Percentiles rank a stretch among this genome's conserved stretches.
Conservation (phyloP, 2,329 filamentous ascomycete species). For the Nigrograna mackinnonii region DNA sequence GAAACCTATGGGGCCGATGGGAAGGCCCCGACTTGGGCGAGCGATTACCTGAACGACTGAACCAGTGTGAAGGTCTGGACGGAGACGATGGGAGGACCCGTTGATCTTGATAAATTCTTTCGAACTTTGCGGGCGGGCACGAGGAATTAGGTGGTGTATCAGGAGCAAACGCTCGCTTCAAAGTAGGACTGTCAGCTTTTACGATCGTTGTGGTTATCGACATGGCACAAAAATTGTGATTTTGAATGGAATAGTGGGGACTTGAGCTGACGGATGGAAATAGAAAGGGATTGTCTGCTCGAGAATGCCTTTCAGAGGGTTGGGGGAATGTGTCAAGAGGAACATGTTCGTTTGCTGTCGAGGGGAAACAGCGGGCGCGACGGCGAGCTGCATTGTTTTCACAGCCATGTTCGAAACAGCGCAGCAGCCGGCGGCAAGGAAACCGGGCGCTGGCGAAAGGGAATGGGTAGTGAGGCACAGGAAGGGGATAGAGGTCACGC, state of each 20-base stretch:
- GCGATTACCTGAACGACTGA: slow-evolving; percentile 16
- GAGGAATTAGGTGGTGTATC: slow-evolving; percentile 33
- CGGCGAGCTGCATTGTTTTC: slow-evolving; percentile 7
- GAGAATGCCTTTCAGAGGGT: slow-evolving; percentile 1
- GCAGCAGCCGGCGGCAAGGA: slow-evolving; percentile 9
- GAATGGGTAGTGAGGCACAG: slow-evolving; percentile 12
- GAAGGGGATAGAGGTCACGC: too few species aligned
- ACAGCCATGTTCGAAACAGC: slow-evolving; percentile 9
- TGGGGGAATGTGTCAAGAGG: too few species aligned
- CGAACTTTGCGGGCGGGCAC: slow-evolving; percentile 30
- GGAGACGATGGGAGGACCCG: slow-evolving; percentile 7
- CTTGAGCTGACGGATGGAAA: too few species aligned
- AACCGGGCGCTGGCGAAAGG: background rate
- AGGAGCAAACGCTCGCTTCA: slow-evolving; percentile 38
- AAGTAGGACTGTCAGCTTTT: slow-evolving; percentile 38
- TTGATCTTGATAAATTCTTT: slow-evolving; percentile 19
- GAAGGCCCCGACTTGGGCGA: slow-evolving; percentile 19
- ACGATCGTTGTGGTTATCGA: slow-evolving; percentile 26
- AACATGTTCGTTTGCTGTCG: too few species aligned
- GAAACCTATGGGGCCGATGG: slow-evolving; percentile 10
- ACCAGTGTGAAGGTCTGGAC: slow-evolving; percentile 15
- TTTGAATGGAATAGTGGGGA: slow-evolving; percentile 1
- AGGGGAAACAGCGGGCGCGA: background rate
- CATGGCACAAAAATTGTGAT: slow-evolving; percentile 15
- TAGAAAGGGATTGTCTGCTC: background rate